Evolutionary conservation across 768 basidiomycete genomes (phyloP).

Genomic region (Naganishia onofrii): DNA sequence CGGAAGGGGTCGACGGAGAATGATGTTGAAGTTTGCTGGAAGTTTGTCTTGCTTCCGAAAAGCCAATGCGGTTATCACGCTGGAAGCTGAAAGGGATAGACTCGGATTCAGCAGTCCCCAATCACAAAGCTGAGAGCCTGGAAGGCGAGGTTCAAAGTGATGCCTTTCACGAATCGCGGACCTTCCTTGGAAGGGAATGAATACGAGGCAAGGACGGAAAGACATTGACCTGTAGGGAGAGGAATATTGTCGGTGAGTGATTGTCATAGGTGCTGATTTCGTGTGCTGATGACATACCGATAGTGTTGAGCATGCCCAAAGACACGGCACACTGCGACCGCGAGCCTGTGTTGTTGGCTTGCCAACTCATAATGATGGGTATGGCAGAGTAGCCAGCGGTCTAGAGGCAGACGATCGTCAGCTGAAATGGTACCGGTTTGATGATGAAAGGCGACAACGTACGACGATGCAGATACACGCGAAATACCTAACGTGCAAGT

Average conservation of each 20-base stretch:
- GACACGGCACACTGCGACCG: conserved; percentile 52
- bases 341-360: conserved; percentile 45
- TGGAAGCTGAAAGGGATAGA: not conserved
- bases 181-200: conserved; percentile 51
- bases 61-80: not conserved
- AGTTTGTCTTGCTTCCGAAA: not conserved
- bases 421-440: conserved; percentile 15
- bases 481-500: conserved; percentile 53
- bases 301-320: conserved; percentile 54
- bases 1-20: not conserved
- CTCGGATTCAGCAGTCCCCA: too few species aligned
- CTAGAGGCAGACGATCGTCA: conserved; percentile 15
- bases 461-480: conserved; percentile 52
- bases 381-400: conserved; percentile 32
- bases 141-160: conserved; percentile 52
- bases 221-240: conserved; percentile 45
- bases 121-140: conserved; percentile 48
- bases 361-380: conserved; percentile 48
- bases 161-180: conserved; percentile 51
- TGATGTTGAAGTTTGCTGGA: not conserved
- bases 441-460: not conserved
- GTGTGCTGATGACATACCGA: conserved; percentile 32
- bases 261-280: not conserved
- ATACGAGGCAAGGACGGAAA: conserved; percentile 45
- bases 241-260: not conserved